Evolutionary conservation across 805 yeast species (phyloP), one percentile per base, ranked within the genome.

Genomic region (Candida maltosa): DNA sequence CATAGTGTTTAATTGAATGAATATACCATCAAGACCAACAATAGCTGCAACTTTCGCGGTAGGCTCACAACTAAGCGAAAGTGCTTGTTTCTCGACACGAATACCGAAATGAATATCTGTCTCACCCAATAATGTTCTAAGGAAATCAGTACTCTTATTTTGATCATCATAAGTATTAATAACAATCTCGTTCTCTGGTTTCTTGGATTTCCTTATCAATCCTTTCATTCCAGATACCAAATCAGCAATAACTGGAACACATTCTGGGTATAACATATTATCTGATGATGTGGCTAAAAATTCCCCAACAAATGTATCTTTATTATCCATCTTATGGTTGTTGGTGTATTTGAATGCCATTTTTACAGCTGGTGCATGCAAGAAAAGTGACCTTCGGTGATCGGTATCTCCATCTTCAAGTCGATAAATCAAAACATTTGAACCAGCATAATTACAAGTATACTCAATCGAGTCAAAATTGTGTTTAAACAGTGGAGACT

Each of bases 11-110:
- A 83, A 44, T 32, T 76, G 75, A 23, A 87, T 45, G 16, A 70
- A 74, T n/a, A 87, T 73, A 0, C 83, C 80, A 15, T 79, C 83
- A 16, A 82, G 72, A 6, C 87, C 83, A 11, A 87, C 80, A 23
- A 83, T 76, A 0, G 97, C 94, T 25, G 87, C 88, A 2, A 93
- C 93, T 52, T 86, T 87, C 0, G 97, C 97, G 12, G 81, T 81
- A 1, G 98, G 98, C 41, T 86, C 91, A 69, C 98, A 93, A 46
- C 95, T 84, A 35, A 93, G 64, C 2, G 83, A 74, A 16, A 93
- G 54, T 29, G 74, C 75, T 53, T 93, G 98, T 22, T 80, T 75
- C 15, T 78, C 88, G 34, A 89, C 73, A 26, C 73, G 67, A 5
- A 89, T 44, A 1, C 83, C 78, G 36, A 84, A 57, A 34, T 76